Evolutionary conservation across 305 asterid species (phyloP).

Genomic region (Plantago rigida): DNA sequence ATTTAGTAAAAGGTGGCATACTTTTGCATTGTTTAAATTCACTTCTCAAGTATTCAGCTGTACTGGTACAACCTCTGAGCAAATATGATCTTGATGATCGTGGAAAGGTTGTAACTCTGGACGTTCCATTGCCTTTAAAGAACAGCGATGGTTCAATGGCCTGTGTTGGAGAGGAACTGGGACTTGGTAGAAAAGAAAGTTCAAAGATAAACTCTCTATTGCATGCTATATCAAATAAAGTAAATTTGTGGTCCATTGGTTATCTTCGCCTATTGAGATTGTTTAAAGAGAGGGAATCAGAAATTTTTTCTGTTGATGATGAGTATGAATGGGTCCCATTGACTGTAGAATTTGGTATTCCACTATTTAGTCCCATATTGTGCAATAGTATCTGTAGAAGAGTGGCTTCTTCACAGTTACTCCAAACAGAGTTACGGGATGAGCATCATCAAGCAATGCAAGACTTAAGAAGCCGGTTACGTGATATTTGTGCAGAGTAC

Average conservation of each 20-base stretch:
- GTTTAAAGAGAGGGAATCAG: conserved; percentile 57
- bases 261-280: conserved; percentile 73
- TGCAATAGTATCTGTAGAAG: conserved; percentile 75
- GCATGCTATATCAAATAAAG: conserved; percentile 52
- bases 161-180: conserved; percentile 70
- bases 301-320: conserved; percentile 37
- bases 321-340: conserved; percentile 92
- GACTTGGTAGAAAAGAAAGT: conserved; percentile 49
- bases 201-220: conserved; percentile 54
- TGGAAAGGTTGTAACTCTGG: conserved; percentile 61
- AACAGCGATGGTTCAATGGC: conserved; percentile 86
- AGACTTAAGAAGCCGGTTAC: conserved; percentile 60
- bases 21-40: conserved; percentile 94
- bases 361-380: conserved; percentile 84
- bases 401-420: conserved; percentile 75
- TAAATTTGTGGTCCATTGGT: conserved; percentile 78
- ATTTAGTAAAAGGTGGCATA: conserved; percentile 74
- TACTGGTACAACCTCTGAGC: conserved; percentile 89
- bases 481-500: conserved; percentile 74
- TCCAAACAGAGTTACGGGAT: conserved; percentile 63
- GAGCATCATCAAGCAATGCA: conserved; percentile 95
- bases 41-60: conserved; percentile 80
- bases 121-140: conserved; percentile 83
- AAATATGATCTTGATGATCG: conserved; percentile 66
- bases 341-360: conserved; percentile 83